Evolutionary conservation across 129 eudicot genomes (phyloP), one percentile per base, ranked within the genome.

Genomic region (Lactuca sativa): DNA sequence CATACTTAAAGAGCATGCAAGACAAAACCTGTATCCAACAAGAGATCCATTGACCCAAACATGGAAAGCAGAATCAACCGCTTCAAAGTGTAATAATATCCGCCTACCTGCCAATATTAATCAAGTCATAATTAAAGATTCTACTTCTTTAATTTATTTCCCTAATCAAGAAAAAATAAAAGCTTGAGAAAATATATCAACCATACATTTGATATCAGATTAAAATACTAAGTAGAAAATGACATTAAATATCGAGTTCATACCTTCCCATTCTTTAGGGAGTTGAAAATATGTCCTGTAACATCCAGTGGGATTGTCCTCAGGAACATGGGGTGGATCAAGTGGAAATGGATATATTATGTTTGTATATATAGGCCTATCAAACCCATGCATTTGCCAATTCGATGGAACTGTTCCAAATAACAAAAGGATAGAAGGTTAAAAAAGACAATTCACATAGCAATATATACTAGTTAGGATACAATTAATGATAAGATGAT

Each of bases 331-430:
- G 25, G 98, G 98, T 51, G 96, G 98, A 82, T 89, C 85, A 64
- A 93, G 79, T 9, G 91, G 95, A 80, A 93, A 93, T 16, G 98
- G 98, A 76, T 89, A 93, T 55, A 82, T 69, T 8, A 80, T 31
- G 67, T 93, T 93, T 56, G 98, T 93, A 73, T 93, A 93, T 57
- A 89, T 93, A 56, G 98, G 98, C 57, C 69, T 74, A 66, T 86
- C 98, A 71, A 76, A 89, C 38, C 96, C 96, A 66, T 93, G 98
- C 98, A 89, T 85, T 82, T 93, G 92, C 98, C 98, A 93, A 66
- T 87, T 93, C 51, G 96, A 89, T 33, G 98, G 98, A 51, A 93
- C 96, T 93, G 95, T 59, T 77, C 77, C 64, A 62, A 81, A 59
- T 62, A 12, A 33, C 11, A 72, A 66, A 60, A 49, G 48, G 69